Evolutionary conservation across 441 rosid species (phyloP).

Genomic region (Macaranga tanarius): DNA sequence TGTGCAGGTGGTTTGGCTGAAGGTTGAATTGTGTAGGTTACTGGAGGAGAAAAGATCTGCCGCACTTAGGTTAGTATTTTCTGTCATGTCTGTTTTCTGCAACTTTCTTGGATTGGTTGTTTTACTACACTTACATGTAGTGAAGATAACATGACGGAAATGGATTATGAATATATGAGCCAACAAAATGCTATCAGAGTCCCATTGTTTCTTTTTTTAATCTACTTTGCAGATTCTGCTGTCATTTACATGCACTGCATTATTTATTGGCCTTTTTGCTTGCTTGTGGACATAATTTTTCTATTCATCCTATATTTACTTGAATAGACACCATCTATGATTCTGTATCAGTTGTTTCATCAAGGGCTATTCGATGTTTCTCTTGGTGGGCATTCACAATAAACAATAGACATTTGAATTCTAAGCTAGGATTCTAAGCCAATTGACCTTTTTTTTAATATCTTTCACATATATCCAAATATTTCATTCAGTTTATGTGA

Average conservation of each 20-base stretch:
- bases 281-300: not conserved
- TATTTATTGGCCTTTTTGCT: constrained; percentile 3
- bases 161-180: not conserved
- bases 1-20: constrained; percentile 90
- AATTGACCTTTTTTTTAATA: constrained; percentile 11
- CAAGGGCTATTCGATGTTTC: constrained; percentile 1
- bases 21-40: constrained; percentile 93
- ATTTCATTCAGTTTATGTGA: not conserved
- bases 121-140: not conserved
- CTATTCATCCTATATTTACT: not conserved
- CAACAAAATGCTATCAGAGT: not conserved
- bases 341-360: constrained; percentile 6
- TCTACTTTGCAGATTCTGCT: not conserved
- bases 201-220: not conserved
- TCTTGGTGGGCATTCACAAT: constrained; percentile 4
- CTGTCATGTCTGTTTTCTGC: constrained; percentile 21
- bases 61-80: constrained; percentile 64
- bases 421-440: constrained; percentile 17
- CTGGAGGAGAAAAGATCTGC: constrained; percentile 98
- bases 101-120: constrained; percentile 8
- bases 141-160: constrained; percentile 1
- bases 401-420: constrained; percentile 11
- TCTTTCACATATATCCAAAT: constrained; percentile 13
- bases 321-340: not conserved
- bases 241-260: not conserved